Conservation (phyloP, 805 yeast species). For the Scheffersomyces lignosus region DNA sequence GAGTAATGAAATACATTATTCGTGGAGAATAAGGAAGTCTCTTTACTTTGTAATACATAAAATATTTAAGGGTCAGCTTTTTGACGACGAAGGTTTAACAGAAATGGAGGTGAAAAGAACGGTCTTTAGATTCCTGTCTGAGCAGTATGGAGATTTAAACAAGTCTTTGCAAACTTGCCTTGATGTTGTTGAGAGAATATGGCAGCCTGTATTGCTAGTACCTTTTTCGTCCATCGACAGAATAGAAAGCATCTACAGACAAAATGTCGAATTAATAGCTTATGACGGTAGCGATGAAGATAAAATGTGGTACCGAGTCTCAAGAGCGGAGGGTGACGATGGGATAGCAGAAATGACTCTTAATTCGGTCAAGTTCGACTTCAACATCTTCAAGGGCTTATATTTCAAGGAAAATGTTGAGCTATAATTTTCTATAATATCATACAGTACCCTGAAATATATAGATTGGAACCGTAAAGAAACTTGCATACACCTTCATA, state of each 20-base stretch:
- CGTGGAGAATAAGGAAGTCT: not conserved
- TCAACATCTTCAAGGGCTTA: not conserved
- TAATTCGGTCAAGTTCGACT: not conserved
- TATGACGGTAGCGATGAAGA: not conserved
- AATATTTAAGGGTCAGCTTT: not conserved
- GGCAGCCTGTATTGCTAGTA: not conserved
- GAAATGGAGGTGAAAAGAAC: not conserved
- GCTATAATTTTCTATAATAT: no score
- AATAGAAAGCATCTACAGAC: not conserved
- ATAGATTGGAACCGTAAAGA: no score
- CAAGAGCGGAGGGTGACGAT: not conserved
- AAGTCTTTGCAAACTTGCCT: not conserved
- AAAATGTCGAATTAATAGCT: not conserved
- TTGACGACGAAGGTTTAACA: not conserved
- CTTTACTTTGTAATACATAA: not conserved
- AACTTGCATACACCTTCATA: no score
- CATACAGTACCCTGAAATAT: no score
- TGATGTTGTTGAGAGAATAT: not conserved
- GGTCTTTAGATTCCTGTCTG: not conserved
- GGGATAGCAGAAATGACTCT: not conserved
- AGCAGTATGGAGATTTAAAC: not conserved
- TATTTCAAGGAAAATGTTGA: not conserved
- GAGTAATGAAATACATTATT: not conserved
- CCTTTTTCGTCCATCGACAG: not conserved
- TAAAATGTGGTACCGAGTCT: not conserved